Evolutionary conservation across 2,329 filamentous ascomycete genomes (phyloP).

Genomic region (Trichoderma polysporum): DNA sequence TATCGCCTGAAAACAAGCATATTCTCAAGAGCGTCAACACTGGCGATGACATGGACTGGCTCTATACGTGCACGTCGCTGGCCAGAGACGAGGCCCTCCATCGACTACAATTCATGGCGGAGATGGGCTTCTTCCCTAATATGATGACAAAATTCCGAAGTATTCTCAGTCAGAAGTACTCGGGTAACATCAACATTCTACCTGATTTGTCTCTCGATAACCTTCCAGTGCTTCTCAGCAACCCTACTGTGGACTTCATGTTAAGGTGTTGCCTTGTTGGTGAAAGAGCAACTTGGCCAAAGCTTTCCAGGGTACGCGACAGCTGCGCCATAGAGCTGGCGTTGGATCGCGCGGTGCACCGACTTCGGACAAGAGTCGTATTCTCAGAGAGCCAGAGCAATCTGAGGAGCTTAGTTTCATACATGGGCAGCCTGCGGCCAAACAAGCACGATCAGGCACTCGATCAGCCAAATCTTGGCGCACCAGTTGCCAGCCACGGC

Average conservation of each 20-base stretch:
- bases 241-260: constrained; percentile 88
- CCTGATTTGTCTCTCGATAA: constrained; percentile 75
- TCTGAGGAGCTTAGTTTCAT: constrained; percentile 47
- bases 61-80: constrained; percentile 66
- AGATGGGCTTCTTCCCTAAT: constrained; percentile 78
- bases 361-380: constrained; percentile 64
- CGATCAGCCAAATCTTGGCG: constrained; percentile 24
- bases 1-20: constrained; percentile 39
- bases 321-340: constrained; percentile 87
- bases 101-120: constrained; percentile 74
- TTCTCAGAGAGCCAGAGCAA: constrained; percentile 67
- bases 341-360: constrained; percentile 71
- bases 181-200: constrained; percentile 91
- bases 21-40: constrained; percentile 29
- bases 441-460: constrained; percentile 25
- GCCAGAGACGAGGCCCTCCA: constrained; percentile 80
- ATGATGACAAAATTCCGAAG: constrained; percentile 75
- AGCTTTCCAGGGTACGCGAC: constrained; percentile 79
- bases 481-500: constrained; percentile 31
- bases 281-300: constrained; percentile 89
- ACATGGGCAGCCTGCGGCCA: constrained; percentile 31
- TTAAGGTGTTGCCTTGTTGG: constrained; percentile 71
- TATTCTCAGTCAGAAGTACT: constrained; percentile 86
- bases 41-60: constrained; percentile 53
- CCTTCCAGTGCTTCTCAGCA: constrained; percentile 74